Percentiles rank a stretch among this genome's conserved stretches.
Conservation (phyloP, 1,139 yeast species). For the Meyerozyma elateridarum region DNA sequence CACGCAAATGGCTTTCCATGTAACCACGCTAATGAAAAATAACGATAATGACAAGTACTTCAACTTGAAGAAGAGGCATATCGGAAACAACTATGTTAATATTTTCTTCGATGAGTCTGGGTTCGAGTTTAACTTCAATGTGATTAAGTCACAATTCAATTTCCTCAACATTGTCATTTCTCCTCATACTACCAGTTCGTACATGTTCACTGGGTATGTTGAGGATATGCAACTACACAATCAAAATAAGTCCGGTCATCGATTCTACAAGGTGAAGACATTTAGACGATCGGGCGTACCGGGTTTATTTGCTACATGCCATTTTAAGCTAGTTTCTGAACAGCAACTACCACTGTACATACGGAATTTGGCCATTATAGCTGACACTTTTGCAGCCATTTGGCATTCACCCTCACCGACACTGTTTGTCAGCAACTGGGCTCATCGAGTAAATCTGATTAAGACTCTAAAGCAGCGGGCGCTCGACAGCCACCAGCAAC, state of each 20-base stretch:
- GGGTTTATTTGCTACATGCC: slow-evolving; percentile 71
- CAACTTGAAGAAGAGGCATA: slow-evolving; percentile 71
- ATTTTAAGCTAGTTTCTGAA: slow-evolving; percentile 63
- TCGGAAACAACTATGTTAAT: slow-evolving; percentile 81
- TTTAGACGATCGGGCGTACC: slow-evolving; percentile 69
- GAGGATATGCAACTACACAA: not conserved
- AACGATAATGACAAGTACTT: slow-evolving; percentile 37
- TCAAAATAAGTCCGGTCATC: not conserved
- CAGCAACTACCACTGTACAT: slow-evolving; percentile 58
- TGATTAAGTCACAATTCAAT: slow-evolving; percentile 75
- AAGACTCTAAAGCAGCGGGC: slow-evolving; percentile 43
- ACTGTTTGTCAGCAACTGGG: slow-evolving; percentile 59
- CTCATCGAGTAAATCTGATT: slow-evolving; percentile 58
- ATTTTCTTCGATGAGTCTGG: slow-evolving; percentile 74
- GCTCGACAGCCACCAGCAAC: slow-evolving; percentile 18
- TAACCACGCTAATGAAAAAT: slow-evolving; percentile 67
- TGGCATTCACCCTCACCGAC: slow-evolving; percentile 57
- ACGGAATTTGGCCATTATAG: slow-evolving; percentile 61
- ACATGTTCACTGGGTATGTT: not conserved
- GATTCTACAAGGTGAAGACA: slow-evolving; percentile 56
- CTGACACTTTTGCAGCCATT: slow-evolving; percentile 68
- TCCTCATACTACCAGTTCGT: slow-evolving; percentile 44
- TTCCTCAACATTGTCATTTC: slow-evolving; percentile 75
- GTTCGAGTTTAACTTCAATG: slow-evolving; percentile 61
- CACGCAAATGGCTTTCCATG: slow-evolving; percentile 70